Evolutionary conservation across 2,329 filamentous ascomycete species (phyloP).

Genomic region (Lomentospora prolificans): DNA sequence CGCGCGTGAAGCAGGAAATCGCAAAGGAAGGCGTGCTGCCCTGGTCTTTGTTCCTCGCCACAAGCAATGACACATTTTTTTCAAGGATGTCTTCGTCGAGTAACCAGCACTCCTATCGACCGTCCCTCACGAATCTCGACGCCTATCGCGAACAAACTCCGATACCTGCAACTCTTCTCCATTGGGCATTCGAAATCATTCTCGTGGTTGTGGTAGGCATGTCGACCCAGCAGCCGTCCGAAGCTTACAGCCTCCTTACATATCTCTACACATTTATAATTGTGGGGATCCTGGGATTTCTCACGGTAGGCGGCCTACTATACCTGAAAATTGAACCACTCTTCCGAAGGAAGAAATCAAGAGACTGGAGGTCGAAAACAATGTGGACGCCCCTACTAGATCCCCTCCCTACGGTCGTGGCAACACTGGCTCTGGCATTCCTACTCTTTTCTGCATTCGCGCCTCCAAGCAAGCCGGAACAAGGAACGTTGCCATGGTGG

Average conservation of each 20-base stretch:
- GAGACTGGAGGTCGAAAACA: neutral
- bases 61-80: neutral
- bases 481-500: neutral
- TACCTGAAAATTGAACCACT: neutral
- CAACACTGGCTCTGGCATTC: neutral
- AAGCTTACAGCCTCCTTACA: neutral
- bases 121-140: neutral
- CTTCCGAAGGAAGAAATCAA: neutral
- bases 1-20: conserved; percentile 49
- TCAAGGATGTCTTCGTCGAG: neutral
- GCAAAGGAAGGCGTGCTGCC: conserved; percentile 48
- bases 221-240: neutral
- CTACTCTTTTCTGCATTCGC: neutral
- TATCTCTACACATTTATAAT: neutral
- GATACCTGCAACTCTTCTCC: conserved; percentile 11
- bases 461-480: neutral
- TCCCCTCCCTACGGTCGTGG: neutral
- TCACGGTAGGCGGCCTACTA: conserved; percentile 4
- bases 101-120: neutral
- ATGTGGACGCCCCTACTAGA: neutral
- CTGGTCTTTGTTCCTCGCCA: conserved; percentile 35
- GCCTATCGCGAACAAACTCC: conserved; percentile 10
- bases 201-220: conserved; percentile 8
- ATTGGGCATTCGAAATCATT: conserved; percentile 9
- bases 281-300: neutral